Percentiles rank a stretch among this genome's conserved stretches.
phyloP scores from a whole-genome alignment of 192 early-diverging fungal genomes.

The Umbelopsis isabellina region DNA sequence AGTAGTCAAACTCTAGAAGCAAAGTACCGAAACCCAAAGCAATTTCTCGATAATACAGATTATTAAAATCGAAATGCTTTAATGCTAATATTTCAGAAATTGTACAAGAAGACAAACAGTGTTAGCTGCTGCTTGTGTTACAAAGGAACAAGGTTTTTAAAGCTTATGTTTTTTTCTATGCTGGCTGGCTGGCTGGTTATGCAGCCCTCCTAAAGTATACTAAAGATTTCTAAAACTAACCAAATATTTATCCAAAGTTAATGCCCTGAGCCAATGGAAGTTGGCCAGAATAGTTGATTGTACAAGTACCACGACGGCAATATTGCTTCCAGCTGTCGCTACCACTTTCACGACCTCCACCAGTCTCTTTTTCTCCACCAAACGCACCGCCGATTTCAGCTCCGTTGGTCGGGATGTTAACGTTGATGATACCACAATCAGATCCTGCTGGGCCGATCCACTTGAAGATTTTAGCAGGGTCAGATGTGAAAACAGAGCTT shows the following conservation, averaged over 20 bases:
- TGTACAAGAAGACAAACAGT: no score
- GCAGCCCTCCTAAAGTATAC: no score
- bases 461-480: constrained; percentile 82
- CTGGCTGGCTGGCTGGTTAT: no score
- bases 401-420: constrained; percentile 96
- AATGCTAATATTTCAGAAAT: no score
- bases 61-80: no score
- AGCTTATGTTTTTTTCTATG: no score
- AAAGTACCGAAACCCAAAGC: no score
- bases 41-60: no score
- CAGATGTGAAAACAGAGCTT: constrained; percentile 82
- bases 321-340: constrained; percentile 95
- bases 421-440: constrained; percentile 92
- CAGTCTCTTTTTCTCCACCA: constrained; percentile 97
- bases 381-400: constrained; percentile 98
- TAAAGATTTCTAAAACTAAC: not conserved
- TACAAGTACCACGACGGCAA: constrained; percentile 74
- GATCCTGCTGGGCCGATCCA: constrained; percentile 92
- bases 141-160: no score
- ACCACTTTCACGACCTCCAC: constrained; percentile 91
- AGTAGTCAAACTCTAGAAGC: no score
- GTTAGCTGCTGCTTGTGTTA: no score
- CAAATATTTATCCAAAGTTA: constrained; percentile 78
- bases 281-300: constrained; percentile 84
- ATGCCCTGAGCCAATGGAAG: constrained; percentile 95